Conservation (phyloP, 371 early-diverging fungal species). For the Coemansia sp. region DNA sequence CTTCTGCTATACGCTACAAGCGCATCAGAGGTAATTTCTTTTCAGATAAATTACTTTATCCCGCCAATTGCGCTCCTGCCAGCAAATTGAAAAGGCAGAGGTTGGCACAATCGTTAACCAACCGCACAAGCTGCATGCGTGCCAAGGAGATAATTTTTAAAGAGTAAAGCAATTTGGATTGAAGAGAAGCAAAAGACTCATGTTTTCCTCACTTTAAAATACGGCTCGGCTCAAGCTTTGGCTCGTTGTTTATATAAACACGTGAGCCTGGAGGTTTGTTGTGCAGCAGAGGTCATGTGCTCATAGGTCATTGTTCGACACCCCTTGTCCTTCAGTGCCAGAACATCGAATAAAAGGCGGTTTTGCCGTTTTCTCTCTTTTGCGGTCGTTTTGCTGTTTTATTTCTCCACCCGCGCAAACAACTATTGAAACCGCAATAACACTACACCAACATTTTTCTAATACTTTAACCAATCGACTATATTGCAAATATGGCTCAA, state of each 20-base stretch:
- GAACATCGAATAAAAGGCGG: slow-evolving; percentile 1
- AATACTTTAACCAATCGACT: not conserved
- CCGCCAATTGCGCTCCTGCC: no score
- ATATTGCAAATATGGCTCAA: slow-evolving; percentile 6
- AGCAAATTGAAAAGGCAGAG: not conserved
- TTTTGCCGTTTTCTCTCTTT: not conserved
- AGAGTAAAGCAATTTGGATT: not conserved
- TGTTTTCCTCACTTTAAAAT: not conserved
- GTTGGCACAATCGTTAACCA: not conserved
- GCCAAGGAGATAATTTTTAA: not conserved
- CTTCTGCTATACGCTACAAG: not conserved
- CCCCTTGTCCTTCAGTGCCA: not conserved
- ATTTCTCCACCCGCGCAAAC: not conserved
- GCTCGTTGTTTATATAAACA: not conserved
- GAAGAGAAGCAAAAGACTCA: not conserved
- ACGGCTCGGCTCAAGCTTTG: not conserved
- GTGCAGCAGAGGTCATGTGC: not conserved
- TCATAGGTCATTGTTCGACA: not conserved
- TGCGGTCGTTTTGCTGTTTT: not conserved
- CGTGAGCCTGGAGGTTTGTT: not conserved
- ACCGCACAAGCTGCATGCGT: not conserved
- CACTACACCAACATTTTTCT: not conserved
- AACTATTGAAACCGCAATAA: not conserved
- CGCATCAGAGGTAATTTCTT: not conserved
- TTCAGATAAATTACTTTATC: no score